These are phyloP conservation scores for Craterostigma plantagineum DNA, from an alignment of 257 asterid species.

Conservation along the genomic window DNA sequence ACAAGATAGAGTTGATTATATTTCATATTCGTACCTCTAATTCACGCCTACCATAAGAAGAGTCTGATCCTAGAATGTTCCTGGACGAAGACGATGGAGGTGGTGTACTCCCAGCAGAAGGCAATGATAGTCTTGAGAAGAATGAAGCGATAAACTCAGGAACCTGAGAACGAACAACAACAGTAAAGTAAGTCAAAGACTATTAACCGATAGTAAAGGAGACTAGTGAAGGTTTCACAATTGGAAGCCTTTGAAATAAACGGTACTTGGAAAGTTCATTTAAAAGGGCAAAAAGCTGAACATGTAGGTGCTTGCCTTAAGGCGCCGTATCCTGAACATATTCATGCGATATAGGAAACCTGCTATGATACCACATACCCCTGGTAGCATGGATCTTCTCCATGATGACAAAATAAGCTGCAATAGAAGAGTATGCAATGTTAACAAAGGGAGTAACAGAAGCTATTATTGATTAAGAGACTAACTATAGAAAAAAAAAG, in stretches of 20 bases:
- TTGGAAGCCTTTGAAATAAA: no score
- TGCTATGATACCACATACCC: slow-evolving; percentile 93
- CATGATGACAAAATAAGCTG: slow-evolving; percentile 94
- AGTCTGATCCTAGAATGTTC: slow-evolving; percentile 38
- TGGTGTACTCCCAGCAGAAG: slow-evolving; percentile 43
- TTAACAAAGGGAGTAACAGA: slow-evolving; percentile 11
- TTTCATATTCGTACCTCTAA: slow-evolving; percentile 43
- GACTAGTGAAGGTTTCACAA: no score
- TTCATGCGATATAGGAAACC: slow-evolving; percentile 80
- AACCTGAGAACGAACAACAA: slow-evolving; percentile 25
- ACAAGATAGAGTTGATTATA: no score
- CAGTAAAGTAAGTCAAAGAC: no score
- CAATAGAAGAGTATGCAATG: no score
- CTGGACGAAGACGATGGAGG: slow-evolving; percentile 30
- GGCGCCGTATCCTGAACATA: slow-evolving; percentile 41
- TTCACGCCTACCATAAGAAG: slow-evolving; percentile 33
- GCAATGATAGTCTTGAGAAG: slow-evolving; percentile 61
- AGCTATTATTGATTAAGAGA: no score
- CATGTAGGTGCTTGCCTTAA: slow-evolving; percentile 41
- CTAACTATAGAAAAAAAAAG: not conserved
- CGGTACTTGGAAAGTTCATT: no score
- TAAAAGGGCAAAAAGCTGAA: no score
- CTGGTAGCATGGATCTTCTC: slow-evolving; percentile 91
- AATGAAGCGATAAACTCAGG: slow-evolving; percentile 66
- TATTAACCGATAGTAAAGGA: no score